Percentiles rank a stretch among this genome's conserved stretches.
Evolutionary conservation across 805 yeast genomes (phyloP).

Genomic region (Candida alai): DNA sequence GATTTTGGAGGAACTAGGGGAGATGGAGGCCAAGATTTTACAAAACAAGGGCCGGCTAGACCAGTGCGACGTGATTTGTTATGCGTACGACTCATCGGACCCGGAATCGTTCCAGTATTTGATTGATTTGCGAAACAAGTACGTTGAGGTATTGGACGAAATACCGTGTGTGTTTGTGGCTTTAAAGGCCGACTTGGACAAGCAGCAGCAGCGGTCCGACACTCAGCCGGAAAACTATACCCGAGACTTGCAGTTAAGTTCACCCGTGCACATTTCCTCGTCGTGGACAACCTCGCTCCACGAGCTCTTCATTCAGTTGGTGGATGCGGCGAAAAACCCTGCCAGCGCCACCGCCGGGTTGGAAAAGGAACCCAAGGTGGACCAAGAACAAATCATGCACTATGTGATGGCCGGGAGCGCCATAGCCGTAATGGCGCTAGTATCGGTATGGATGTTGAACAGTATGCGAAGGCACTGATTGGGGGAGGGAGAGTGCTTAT

Average conservation of each 20-base stretch:
- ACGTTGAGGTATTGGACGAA: constrained; percentile 52
- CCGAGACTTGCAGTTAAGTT: constrained; percentile 56
- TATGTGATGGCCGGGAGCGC: constrained; percentile 66
- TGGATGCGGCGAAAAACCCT: constrained; percentile 84
- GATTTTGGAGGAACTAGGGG: constrained; percentile 87
- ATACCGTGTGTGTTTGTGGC: constrained; percentile 89
- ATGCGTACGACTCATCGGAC: constrained; percentile 90
- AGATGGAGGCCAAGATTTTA: constrained; percentile 74
- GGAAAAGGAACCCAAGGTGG: constrained; percentile 53
- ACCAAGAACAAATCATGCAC: constrained; percentile 48
- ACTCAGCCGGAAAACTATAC: constrained; percentile 87
- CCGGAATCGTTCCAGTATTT: constrained; percentile 90
- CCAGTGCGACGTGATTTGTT: constrained; percentile 87
- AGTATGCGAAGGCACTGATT: constrained; percentile 16
- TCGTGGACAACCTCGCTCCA: constrained; percentile 83
- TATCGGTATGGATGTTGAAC: constrained; percentile 64
- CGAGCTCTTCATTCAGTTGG: constrained; percentile 81
- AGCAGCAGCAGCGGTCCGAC: constrained; percentile 87
- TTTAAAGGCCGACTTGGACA: constrained; percentile 89
- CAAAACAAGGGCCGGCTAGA: constrained; percentile 67
- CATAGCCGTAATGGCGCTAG: constrained; percentile 58
- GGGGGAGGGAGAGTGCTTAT: too few species aligned
- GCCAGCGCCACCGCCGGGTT: constrained; percentile 71
- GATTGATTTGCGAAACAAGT: constrained; percentile 60
- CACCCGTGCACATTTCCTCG: constrained; percentile 89